These are phyloP conservation scores for Coemansia sp. DNA, from an alignment of 192 early-diverging fungal species.

Conservation along the genomic window DNA sequence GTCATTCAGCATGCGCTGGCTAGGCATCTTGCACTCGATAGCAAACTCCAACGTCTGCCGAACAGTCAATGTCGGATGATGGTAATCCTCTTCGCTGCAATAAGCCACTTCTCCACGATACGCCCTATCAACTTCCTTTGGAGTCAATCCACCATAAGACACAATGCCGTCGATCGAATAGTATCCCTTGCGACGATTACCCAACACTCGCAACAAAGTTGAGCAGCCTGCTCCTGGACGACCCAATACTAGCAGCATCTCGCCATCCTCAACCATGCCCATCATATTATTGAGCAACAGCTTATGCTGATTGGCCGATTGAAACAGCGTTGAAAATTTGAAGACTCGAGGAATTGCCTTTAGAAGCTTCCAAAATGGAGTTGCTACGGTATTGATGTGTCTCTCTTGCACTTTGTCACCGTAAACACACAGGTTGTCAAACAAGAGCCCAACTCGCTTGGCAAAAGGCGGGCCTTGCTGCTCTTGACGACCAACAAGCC, in stretches of 20 bases:
- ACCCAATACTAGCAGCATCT: conserved; percentile 69
- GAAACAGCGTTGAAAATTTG: conserved; percentile 2
- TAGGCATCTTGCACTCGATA: conserved; percentile 68
- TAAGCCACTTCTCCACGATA: conserved; percentile 77
- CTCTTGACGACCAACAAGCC: conserved; percentile 36
- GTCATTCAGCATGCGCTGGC: conserved; percentile 68
- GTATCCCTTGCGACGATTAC: conserved; percentile 61
- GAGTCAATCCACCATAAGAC: conserved; percentile 66
- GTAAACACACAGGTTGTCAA: conserved; percentile 36
- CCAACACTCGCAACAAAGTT: conserved; percentile 61
- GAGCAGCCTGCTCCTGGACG: conserved; percentile 68
- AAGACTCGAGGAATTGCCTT: conserved; percentile 23
- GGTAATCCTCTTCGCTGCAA: conserved; percentile 77
- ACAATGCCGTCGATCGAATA: conserved; percentile 57
- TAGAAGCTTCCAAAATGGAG: conserved; percentile 36
- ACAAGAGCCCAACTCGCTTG: conserved; percentile 51
- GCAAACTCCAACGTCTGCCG: conserved; percentile 77
- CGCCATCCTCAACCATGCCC: conserved; percentile 71
- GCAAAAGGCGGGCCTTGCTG: conserved; percentile 39
- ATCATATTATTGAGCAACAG: conserved; percentile 57
- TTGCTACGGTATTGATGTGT: conserved; percentile 42
- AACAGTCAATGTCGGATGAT: conserved; percentile 77
- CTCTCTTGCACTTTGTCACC: conserved; percentile 32
- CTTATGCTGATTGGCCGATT: conserved; percentile 13
- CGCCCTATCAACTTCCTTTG: conserved; percentile 56